Evolutionary conservation across 495 filamentous ascomycete genomes (phyloP), one percentile per base, ranked within the genome.

Genomic region (Talaromyces proteolyticus): DNA sequence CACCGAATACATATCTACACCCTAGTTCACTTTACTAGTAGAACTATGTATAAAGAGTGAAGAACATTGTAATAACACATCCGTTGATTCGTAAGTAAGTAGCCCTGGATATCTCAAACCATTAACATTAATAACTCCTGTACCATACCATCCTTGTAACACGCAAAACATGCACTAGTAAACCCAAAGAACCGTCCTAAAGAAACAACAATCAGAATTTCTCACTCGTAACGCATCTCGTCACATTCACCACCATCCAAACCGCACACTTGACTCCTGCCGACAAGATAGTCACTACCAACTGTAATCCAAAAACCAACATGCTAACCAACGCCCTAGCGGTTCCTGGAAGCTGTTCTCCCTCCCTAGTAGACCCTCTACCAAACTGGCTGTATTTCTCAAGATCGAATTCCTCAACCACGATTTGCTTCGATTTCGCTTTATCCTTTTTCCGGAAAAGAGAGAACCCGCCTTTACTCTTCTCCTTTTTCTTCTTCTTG

Each of bases 361-460:
- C 67, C 45, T 69, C 57, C 2, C 66, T 60, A 24, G 62, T 62
- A 1, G 69, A 71, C 16, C 62, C 49, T 6, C 39, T 42, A 7
- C 61, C 63, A 40, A 71, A 72, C 3, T 60, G 61, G 10, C 69
- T 69, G 34, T 74, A 76, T 17, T 67, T 70, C 24, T 74, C 72
- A 14, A 76, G 57, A 47, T 76, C 72, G 24, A 74, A 67, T 49
- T 76, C 70, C 41, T 74, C 69, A 43, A 72, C 55, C 37, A 39
- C 53, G 37, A 69, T 55, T 44, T 69, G 42, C 47, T 50, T 56
- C 3, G 61, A 49, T 5, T 53, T 57, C 42, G 47, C 5, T 38
- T 62, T 58, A 5, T 6, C 25, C 29, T 42, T 17, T 25, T 12
- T 54, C 17, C 44, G 36, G 29, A 52, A 20, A 14, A 47, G 39